Conservation (phyloP, 768 basidiomycete species). For the Phallus indusiatus region DNA sequence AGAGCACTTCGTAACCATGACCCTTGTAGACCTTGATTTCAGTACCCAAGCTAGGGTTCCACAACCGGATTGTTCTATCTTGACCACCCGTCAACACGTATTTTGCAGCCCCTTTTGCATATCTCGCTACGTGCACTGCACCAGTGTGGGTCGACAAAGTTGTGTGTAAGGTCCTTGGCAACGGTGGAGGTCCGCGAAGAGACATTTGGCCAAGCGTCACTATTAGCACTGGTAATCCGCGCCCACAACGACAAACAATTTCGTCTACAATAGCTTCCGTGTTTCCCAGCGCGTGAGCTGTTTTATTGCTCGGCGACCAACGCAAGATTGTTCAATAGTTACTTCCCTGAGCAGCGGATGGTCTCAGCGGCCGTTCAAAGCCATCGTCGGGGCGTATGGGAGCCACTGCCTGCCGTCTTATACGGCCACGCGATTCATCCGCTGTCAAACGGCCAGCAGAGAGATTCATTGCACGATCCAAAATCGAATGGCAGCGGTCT, state of each 20-base stretch:
- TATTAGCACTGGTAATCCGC: neutral
- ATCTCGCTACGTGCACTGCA: slow-evolving; percentile 83
- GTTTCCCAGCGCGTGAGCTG: neutral
- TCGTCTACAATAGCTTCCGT: neutral
- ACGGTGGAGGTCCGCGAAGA: slow-evolving; percentile 5
- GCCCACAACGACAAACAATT: slow-evolving; percentile 3
- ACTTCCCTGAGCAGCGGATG: slow-evolving; percentile 5
- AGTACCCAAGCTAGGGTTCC: slow-evolving; percentile 81
- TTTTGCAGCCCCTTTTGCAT: slow-evolving; percentile 79
- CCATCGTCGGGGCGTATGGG: slow-evolving; percentile 42
- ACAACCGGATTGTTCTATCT: slow-evolving; percentile 81
- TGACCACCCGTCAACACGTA: slow-evolving; percentile 92
- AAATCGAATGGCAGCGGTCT: neutral
- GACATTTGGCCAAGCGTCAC: neutral
- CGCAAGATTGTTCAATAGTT: neutral
- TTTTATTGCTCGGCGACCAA: neutral
- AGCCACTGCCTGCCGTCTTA: slow-evolving; percentile 63
- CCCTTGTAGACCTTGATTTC: slow-evolving; percentile 87
- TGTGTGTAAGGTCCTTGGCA: slow-evolving; percentile 45
- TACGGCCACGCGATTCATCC: slow-evolving; percentile 90
- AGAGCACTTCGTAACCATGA: slow-evolving; percentile 93
- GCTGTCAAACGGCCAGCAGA: slow-evolving; percentile 24
- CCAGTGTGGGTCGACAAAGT: slow-evolving; percentile 66
- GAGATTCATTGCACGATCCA: slow-evolving; percentile 9
- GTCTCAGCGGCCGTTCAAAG: slow-evolving; percentile 1